A percentile compares a stretch with the other conserved stretches of the same genome.
phyloP scores from a whole-genome alignment of 2,329 filamentous ascomycete genomes.

The Didymella sp. region DNA sequence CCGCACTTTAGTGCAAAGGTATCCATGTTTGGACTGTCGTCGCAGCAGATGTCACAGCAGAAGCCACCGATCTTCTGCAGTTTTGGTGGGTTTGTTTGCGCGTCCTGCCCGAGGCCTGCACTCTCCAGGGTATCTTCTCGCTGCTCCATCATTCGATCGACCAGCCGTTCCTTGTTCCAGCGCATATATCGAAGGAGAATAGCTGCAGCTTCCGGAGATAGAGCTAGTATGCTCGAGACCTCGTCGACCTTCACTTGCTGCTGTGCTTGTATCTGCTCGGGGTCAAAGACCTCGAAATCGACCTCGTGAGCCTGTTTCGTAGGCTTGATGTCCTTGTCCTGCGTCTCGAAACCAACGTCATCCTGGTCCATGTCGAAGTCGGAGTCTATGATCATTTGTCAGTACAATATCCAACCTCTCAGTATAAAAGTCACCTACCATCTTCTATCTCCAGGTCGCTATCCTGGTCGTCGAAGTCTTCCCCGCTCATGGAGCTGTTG shows the following conservation, averaged over 20 bases:
- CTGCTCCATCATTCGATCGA: slow-evolving; percentile 95
- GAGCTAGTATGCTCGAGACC: slow-evolving; percentile 88
- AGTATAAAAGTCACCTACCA: slow-evolving; percentile 38
- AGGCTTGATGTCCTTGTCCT: slow-evolving; percentile 76
- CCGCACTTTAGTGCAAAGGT: slow-evolving; percentile 95
- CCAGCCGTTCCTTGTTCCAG: slow-evolving; percentile 95
- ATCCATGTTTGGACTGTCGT: slow-evolving; percentile 77
- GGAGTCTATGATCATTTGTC: slow-evolving; percentile 50
- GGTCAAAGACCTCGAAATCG: slow-evolving; percentile 80
- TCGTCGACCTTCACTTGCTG: slow-evolving; percentile 88
- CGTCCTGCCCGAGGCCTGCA: slow-evolving; percentile 74
- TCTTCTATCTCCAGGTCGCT: slow-evolving; percentile 67
- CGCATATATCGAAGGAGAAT: slow-evolving; percentile 87
- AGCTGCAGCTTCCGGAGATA: slow-evolving; percentile 86
- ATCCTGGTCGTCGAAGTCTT: slow-evolving; percentile 76
- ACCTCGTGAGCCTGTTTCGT: slow-evolving; percentile 81
- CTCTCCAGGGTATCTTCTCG: slow-evolving; percentile 80
- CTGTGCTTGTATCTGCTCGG: slow-evolving; percentile 80
- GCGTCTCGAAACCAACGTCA: slow-evolving; percentile 66
- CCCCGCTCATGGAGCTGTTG: slow-evolving; percentile 82
- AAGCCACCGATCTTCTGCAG: slow-evolving; percentile 78
- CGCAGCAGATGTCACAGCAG: slow-evolving; percentile 93
- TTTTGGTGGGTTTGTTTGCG: slow-evolving; percentile 61
- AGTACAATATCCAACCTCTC: slow-evolving; percentile 16
- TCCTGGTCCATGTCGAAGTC: slow-evolving; percentile 65